Evolutionary conservation across 148 eudicot species (phyloP), one percentile per base, ranked within the genome.

Genomic region (Euryodendron excelsum): DNA sequence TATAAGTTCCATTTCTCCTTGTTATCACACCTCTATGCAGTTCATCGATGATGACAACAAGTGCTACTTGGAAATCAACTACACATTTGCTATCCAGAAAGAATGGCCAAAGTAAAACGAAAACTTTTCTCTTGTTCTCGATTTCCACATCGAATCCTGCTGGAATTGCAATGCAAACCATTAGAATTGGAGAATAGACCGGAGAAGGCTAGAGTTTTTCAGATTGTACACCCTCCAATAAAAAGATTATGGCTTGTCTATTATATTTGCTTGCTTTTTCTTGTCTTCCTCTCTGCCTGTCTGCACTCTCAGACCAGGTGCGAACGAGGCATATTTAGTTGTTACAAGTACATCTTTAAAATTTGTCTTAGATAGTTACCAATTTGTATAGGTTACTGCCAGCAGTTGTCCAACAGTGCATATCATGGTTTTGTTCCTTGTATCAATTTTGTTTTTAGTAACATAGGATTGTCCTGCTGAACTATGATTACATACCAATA

Each of bases 1-100:
- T 34, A 36, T 21, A 17, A 25, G 20, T 67, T 15, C 37, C 39
- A 28, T 67, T 11, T 45, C 25, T 56, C 31, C 6, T 56, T 39
- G 31, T n/a, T 44, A 30, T 11, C 31, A 2, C 14, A 2, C 73
- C 14, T 62, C n/a, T 44, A 23, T 77, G n/a, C 84, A 90, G 89
- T 90, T 90, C 78, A 37, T 90, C 50, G 93, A 90, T 14, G 93
- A 90, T 53, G 93, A 90, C 81, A 84, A 90, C 81, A 90, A 90
- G 80, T 88, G 93, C 83, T 84, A 86, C 87, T 68, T 90, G 91
- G 93, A 90, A 75, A 86, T 90, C 77, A 90, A 88, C 74, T 90
- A 90, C 83, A 88, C 91, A 23, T 90, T 90, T 30, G 85, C 83
- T 78, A 88, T 90, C 78, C 88, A 88, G 78, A 90, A 88, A 78